These are phyloP conservation scores for Suillus tomentosus DNA, from an alignment of 768 basidiomycete genomes.

Conservation along the genomic window DNA sequence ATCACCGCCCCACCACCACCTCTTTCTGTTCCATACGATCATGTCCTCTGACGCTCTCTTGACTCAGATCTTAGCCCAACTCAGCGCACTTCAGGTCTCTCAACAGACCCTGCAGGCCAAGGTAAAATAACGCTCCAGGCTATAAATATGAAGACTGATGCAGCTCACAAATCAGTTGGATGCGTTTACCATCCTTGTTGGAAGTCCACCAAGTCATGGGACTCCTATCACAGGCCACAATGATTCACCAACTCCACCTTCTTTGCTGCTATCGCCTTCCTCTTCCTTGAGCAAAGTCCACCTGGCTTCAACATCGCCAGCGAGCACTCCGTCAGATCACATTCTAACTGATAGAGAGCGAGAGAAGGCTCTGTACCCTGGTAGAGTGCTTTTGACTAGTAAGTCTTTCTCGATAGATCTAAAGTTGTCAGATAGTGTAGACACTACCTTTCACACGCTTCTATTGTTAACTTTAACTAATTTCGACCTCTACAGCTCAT, in stretches of 20 bases:
- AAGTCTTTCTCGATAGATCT: conserved; percentile 31
- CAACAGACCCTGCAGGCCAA: conserved; percentile 82
- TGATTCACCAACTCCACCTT: conserved; percentile 26
- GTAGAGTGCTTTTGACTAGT: conserved; percentile 84
- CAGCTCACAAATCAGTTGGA: conserved; percentile 49
- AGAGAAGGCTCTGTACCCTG: conserved; percentile 78
- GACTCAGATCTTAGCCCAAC: conserved; percentile 70
- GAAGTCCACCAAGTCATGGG: conserved; percentile 29
- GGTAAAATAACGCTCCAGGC: conserved; percentile 40
- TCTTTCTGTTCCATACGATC: conserved; percentile 10
- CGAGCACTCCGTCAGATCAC: conserved; percentile 22
- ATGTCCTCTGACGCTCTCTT: conserved; percentile 58
- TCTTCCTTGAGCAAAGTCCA: conserved; percentile 27
- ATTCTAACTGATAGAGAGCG: conserved; percentile 56
- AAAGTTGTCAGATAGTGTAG: conserved; percentile 5
- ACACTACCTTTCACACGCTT: conserved; percentile 14
- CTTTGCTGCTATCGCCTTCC: conserved; percentile 33
- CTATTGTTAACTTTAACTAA: conserved; percentile 11
- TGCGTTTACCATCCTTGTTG: conserved; percentile 34
- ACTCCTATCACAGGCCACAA: conserved; percentile 29
- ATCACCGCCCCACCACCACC: conserved; percentile 11
- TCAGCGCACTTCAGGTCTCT: conserved; percentile 69
- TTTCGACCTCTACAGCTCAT: conserved; percentile 52
- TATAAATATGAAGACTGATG: conserved; percentile 1
- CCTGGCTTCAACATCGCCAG: conserved; percentile 31